A percentile compares a stretch with the other conserved stretches of the same genome.
These are phyloP conservation scores for Pseudevernia furfuracea DNA, from an alignment of 495 filamentous ascomycete species.

Conservation along the genomic window DNA sequence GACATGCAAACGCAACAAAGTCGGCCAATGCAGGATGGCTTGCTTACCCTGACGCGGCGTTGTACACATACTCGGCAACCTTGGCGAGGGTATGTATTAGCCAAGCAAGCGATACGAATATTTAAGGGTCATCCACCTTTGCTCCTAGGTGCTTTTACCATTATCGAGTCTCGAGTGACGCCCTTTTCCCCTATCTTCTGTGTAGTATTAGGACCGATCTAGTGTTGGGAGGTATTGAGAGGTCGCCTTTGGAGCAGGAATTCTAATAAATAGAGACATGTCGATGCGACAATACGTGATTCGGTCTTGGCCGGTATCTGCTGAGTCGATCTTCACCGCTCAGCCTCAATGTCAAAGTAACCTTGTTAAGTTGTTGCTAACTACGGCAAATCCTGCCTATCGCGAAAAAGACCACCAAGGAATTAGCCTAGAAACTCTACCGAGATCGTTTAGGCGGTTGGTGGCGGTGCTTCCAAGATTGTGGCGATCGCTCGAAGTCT, in stretches of 20 bases:
- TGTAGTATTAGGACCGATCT: neutral
- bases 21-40: neutral
- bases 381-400: too few relatives aligned
- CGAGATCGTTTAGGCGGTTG: too few relatives aligned
- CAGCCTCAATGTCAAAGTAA: too few relatives aligned
- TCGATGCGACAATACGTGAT: neutral
- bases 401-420: neutral
- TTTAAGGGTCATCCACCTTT: conserved; percentile 11
- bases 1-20: neutral
- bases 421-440: neutral
- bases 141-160: conserved; percentile 39
- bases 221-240: neutral
- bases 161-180: neutral
- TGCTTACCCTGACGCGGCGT: conserved; percentile 25
- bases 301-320: neutral
- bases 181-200: neutral
- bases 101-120: neutral
- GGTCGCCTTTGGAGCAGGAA: neutral
- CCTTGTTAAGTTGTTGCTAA: too few relatives aligned
- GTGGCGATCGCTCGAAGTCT: too few relatives aligned
- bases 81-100: neutral
- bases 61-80: conserved; percentile 35
- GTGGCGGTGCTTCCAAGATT: too few relatives aligned
- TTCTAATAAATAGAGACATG: neutral
- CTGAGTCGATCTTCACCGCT: neutral